Conservation (phyloP, 2,329 filamentous ascomycete genomes). For the Colletotrichum liaoningense region DNA sequence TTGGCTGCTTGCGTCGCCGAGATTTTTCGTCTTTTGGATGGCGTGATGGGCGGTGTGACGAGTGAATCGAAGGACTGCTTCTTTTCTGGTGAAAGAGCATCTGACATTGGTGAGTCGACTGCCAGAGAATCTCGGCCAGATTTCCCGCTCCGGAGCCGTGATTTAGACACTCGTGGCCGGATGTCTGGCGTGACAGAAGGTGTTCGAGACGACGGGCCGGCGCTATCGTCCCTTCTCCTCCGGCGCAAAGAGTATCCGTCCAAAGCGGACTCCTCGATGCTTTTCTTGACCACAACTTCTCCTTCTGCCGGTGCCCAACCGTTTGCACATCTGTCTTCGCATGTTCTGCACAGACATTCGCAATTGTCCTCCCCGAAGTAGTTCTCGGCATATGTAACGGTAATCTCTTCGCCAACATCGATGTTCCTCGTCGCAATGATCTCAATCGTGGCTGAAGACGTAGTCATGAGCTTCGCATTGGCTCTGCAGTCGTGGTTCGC, state of each 20-base stretch:
- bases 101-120: constrained; percentile 37
- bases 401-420: constrained; percentile 91
- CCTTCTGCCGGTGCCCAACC: constrained; percentile 78
- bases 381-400: constrained; percentile 93
- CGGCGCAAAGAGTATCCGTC: constrained; percentile 69
- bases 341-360: constrained; percentile 92
- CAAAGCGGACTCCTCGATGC: constrained; percentile 63
- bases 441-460: constrained; percentile 87
- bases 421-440: constrained; percentile 89
- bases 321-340: constrained; percentile 80
- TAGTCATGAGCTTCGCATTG: constrained; percentile 88
- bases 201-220: constrained; percentile 63
- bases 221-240: constrained; percentile 62
- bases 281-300: constrained; percentile 57
- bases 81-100: constrained; percentile 44
- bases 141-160: constrained; percentile 42
- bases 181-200: constrained; percentile 55
- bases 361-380: constrained; percentile 97
- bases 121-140: constrained; percentile 34
- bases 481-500: constrained; percentile 97
- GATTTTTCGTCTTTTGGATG: constrained; percentile 61
- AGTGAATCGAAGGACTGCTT: constrained; percentile 58
- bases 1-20: constrained; percentile 40
- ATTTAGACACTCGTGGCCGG: constrained; percentile 37
- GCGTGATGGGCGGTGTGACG: constrained; percentile 66